Evolutionary conservation across 2,329 filamentous ascomycete species (phyloP), one percentile per base, ranked within the genome.

Genomic region (Colletotrichum simmondsii): DNA sequence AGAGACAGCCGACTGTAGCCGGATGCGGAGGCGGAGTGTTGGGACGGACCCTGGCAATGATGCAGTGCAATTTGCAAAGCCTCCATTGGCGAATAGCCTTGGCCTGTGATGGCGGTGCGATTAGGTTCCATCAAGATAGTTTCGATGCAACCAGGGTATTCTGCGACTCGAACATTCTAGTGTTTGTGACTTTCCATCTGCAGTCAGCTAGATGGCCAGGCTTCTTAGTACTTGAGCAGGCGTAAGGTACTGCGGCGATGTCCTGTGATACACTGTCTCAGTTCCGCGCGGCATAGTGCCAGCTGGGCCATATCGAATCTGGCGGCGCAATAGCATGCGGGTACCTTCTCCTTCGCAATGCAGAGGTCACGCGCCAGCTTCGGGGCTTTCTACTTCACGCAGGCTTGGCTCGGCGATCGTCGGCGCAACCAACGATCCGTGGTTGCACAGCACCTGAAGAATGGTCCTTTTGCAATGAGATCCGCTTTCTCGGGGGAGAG

Each of bases 1-100:
- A 19, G 8, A 19, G 16, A 52, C 26, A 49, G 54, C 65, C 67
- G 67, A 61, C 22, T 24, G 28, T 60, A 71, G 60, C 54, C 71
- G 71, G 22, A 52, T 28, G 46, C 56, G 57, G 61, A 60, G n/a
- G 60, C 61, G 49, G 61, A 60, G 32, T 22, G 59, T 54, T 70
- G 26, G 49, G 54, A 72, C 14, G 62, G 32, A 71, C 62, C 54
- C 24, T 61, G 42, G 26, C 16, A 32, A 53, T 35, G 37, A 19
- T 42, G 37, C 63, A 19, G 37, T 32, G 14, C 58, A 62, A 30
- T 62, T 12, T 46, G 32, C 42, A 30, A 16, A 14, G 19, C 35
- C 26, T 35, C 59, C 19, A 57, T 71, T 56, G 71, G 37, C 71
- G 11, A 65, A 42, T 26, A 5, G 28, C 16, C 16, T 30, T 46